Percentiles rank a stretch among this genome's conserved stretches.
Conservation (phyloP, 805 yeast species). For the Candida wancherniae region DNA sequence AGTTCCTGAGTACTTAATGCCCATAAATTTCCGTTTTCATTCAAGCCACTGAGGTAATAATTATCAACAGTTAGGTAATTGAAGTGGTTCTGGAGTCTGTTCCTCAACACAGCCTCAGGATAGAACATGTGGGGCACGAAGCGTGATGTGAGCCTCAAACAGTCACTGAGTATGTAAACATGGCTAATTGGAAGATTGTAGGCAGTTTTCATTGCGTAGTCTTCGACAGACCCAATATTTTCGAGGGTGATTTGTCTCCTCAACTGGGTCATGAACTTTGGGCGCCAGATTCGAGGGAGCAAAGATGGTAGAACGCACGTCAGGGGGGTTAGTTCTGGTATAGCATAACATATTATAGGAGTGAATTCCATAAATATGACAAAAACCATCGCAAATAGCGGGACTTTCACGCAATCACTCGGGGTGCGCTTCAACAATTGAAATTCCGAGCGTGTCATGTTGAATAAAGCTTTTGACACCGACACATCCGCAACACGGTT, state of each 20-base stretch:
- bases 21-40: constrained; percentile 41
- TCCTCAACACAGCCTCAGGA: constrained; percentile 34
- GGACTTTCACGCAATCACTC: constrained; percentile 48
- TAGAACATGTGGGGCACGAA: constrained; percentile 37
- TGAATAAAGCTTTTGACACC: constrained; percentile 22
- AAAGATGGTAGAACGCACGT: constrained; percentile 52
- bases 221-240: constrained; percentile 10
- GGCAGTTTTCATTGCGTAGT: constrained; percentile 41
- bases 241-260: constrained; percentile 1
- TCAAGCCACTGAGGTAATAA: constrained; percentile 36
- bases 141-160: constrained; percentile 35
- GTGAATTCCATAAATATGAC: constrained; percentile 51
- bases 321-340: constrained; percentile 55
- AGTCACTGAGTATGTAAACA: constrained; percentile 30
- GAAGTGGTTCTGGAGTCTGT: constrained; percentile 32
- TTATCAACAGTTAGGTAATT: constrained; percentile 52
- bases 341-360: constrained; percentile 46
- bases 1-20: constrained; percentile 46
- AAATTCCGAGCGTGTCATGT: constrained; percentile 45
- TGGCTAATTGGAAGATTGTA: constrained; percentile 40
- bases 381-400: constrained; percentile 45
- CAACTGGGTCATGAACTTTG: constrained; percentile 6
- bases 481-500: constrained; percentile 6
- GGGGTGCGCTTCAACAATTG: constrained; percentile 49
- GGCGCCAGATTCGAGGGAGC: constrained; percentile 32